Base-by-base conservation (phyloP, 805 yeast genomes). In the Saturnispora dispora region DNA sequence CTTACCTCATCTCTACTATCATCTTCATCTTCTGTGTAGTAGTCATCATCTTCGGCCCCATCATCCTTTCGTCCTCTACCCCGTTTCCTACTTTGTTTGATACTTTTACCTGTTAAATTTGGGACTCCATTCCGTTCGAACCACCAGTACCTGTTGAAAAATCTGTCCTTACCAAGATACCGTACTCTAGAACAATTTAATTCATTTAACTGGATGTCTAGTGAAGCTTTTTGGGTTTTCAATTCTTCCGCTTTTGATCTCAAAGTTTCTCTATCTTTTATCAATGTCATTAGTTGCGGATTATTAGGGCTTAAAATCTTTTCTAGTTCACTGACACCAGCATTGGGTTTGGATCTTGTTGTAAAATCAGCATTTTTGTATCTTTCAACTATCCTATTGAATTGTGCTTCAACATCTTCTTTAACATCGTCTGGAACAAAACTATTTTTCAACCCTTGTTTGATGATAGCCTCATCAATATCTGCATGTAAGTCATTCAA, bases 61-160 rank as follows among this genome's bases (percentile, higher is more conserved):
- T 48, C 40, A 3, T 65, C 28, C 8, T 25, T 78, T 0, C 63
- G 76, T 20, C 61, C 70, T 0, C 65, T 65, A 1, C 59, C 69
- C 13, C 58, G 61, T n/a, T 37, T 58, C 63, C 18, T 58, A 61
- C 28, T 52, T 53, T 23, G 49, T 52, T 28, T 43, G 13, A 17
- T 37, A 15, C 47, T 43, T 45, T 56, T 52, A 17, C 58, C 47
- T 5, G 59, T 61, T 18, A 68, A 58, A 40, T 67, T 71, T 4
- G 89, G 88, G 46, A 88, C 71, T 0, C 98, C 99, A 61, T 85
- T 84, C 55, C 75, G 74, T 61, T 91, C 98, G 62, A 89, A 81
- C 96, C 96, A 93, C 95, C 96, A 93, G 64, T 91, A 93, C 57
- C 90, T 73, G 69, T 93, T 93, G 64, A 73, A 89, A 53, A 79